Base-by-base conservation (phyloP, 202 grass and related monocot genomes). In the Saccharum hybrid region DNA sequence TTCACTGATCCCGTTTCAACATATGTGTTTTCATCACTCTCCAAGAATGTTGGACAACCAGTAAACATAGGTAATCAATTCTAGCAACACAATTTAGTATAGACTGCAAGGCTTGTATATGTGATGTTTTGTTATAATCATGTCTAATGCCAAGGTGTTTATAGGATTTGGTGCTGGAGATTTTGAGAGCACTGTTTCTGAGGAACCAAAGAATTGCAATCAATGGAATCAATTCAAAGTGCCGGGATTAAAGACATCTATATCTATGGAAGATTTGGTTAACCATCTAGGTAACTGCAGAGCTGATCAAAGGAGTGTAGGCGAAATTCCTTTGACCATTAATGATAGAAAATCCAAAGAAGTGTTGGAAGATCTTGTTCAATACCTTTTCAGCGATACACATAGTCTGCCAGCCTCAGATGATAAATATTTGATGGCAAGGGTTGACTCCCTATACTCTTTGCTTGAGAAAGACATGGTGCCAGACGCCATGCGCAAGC, bases 321-420 rank as follows among this genome's bases (percentile, higher is more conserved):
- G 63, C 43, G 81, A 86, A 72, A 63, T 76, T 67, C 42, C 75
- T 61, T 84, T 91, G 52, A 36, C 77, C 4, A 82, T 63, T 60
- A 61, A 68, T 33, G 71, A 74, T 7, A 18, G 45, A 34, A 64
- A 82, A 66, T 71, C 87, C 21, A 88, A 84, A 76, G 89, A 92
- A 71, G 83, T 88, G 9, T 34, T 89, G 34, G 83, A 90, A 59
- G 78, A 90, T 26, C 43, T 96, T 75, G 77, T 65, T 21, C 89
- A 94, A 34, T 78, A 78, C 33, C 89, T 98, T 78, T 85, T 92
- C n/a, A 93, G 81, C 8, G 91, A 98, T 56, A 86, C 96, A 65
- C 87, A 94, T 3, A 75, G n/a, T 43, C 14, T 41, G 1, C 38
- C 72, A 70, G 56, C 71, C 34, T 79, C 78, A 16, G 89, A 98